Evolutionary conservation across 306 rosid genomes (phyloP).

Genomic region (Trifolium subterraneum): DNA sequence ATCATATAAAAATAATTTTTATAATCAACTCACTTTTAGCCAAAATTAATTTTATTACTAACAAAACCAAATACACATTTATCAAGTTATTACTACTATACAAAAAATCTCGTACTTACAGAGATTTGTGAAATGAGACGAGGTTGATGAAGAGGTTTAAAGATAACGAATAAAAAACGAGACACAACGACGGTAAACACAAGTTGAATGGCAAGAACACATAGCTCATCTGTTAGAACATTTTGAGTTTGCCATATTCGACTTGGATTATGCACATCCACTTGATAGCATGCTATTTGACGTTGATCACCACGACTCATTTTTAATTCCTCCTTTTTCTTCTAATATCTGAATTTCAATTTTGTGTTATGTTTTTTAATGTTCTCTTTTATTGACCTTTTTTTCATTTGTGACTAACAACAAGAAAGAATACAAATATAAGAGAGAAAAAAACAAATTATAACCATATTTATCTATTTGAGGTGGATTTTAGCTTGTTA

Average conservation of each 20-base stretch:
- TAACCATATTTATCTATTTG: background rate
- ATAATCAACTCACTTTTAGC: too few relatives aligned
- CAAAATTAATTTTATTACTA: too few relatives aligned
- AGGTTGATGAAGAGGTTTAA: background rate
- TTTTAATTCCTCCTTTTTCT: too few relatives aligned
- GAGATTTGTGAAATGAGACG: background rate
- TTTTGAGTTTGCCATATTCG: background rate
- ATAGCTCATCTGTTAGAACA: background rate
- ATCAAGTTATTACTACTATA: too few relatives aligned
- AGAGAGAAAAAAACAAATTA: background rate
- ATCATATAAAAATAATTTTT: too few relatives aligned
- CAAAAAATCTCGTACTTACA: background rate
- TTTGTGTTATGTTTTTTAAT: too few relatives aligned
- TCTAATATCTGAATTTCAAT: too few relatives aligned
- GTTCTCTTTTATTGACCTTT: background rate
- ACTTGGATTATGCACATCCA: background rate
- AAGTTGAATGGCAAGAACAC: background rate
- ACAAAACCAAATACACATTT: too few relatives aligned
- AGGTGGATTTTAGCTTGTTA: too few relatives aligned
- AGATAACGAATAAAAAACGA: background rate
- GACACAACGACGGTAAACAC: background rate
- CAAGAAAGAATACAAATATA: background rate
- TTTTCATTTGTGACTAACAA: too few relatives aligned
- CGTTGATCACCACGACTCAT: fast-evolving
- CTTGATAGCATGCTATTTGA: background rate